These are phyloP conservation scores for Cotoneaster glaucophyllus DNA, from an alignment of 306 rosid genomes.

Conservation along the genomic window DNA sequence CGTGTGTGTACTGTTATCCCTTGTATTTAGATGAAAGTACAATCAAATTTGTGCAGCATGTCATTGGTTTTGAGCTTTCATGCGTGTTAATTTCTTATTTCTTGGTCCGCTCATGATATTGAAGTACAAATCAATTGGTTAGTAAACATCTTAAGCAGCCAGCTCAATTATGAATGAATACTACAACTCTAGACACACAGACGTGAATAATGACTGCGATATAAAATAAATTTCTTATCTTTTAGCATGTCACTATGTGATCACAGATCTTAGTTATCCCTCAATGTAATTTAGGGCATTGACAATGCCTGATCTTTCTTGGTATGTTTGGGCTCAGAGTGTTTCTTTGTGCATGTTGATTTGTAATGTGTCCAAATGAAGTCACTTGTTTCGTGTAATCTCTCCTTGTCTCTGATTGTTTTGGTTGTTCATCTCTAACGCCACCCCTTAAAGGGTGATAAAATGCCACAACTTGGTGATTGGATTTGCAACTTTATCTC, in stretches of 20 bases:
- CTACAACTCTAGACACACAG: background rate
- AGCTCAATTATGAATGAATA: background rate
- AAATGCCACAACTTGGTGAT: conserved; percentile 1
- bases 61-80: background rate
- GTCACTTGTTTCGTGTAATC: background rate
- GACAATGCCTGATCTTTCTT: background rate
- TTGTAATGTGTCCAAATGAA: background rate
- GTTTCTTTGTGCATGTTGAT: background rate
- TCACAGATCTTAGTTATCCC: background rate
- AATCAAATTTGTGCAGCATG: background rate
- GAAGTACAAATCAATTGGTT: background rate
- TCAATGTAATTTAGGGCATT: background rate
- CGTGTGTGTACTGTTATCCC: background rate
- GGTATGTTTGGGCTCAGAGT: background rate
- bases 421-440: background rate
- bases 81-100: background rate
- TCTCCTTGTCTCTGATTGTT: background rate
- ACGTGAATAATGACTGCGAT: too few species aligned
- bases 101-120: background rate
- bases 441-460: background rate
- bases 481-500: conserved; percentile 25
- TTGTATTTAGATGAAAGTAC: background rate
- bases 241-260: background rate
- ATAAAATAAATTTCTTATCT: background rate
- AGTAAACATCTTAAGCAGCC: background rate